Evolutionary conservation across 2,329 filamentous ascomycete genomes (phyloP).

Genomic region (Monosporascus sp.): DNA sequence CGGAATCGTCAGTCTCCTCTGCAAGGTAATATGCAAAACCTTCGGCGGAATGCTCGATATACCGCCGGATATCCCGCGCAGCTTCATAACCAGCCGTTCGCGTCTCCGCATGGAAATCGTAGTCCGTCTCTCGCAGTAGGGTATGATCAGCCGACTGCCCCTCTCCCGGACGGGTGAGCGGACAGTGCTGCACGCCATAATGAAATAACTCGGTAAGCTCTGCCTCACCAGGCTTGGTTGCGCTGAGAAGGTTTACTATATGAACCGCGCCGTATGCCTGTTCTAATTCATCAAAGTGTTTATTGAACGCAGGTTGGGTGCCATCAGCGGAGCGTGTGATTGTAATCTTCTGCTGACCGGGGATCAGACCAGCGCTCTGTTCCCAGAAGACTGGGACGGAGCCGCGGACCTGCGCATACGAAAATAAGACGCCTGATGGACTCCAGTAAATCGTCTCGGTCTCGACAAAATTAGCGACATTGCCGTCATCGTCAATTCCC

Average conservation of each 20-base stretch:
- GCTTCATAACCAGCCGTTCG: constrained; percentile 85
- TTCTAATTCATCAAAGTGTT: constrained; percentile 86
- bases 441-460: constrained; percentile 91
- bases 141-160: constrained; percentile 61
- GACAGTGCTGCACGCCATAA: constrained; percentile 68
- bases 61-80: constrained; percentile 74
- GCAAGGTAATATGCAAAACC: constrained; percentile 90
- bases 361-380: constrained; percentile 79
- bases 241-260: constrained; percentile 89
- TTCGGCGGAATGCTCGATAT: constrained; percentile 74
- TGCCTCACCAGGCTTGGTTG: constrained; percentile 77
- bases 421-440: constrained; percentile 73
- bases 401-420: constrained; percentile 86
- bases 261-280: constrained; percentile 85
- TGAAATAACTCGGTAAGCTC: constrained; percentile 78
- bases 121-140: constrained; percentile 76
- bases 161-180: constrained; percentile 57
- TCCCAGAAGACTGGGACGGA: constrained; percentile 98
- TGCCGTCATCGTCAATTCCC: constrained; percentile 94
- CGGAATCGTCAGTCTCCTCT: constrained; percentile 59
- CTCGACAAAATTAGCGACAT: constrained; percentile 98
- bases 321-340: constrained; percentile 85
- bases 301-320: constrained; percentile 90
- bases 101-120: constrained; percentile 95
- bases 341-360: constrained; percentile 90